Conservation (phyloP, 139 green algal species). For the Picochlorum sp. region DNA sequence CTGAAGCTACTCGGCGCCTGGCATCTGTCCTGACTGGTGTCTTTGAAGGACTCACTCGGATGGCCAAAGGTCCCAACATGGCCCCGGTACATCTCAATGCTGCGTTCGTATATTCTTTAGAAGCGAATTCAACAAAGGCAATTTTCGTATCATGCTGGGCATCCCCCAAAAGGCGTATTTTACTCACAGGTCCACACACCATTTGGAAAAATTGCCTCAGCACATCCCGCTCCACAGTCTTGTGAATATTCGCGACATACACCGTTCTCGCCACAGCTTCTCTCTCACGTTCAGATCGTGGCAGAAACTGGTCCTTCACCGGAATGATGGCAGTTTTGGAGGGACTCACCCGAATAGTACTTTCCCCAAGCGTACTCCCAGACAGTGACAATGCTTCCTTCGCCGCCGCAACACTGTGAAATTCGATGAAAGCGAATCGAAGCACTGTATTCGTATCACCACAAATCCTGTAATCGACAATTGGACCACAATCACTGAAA, state of each 20-base stretch:
- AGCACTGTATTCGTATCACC: constrained; percentile 85
- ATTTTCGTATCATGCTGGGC: constrained; percentile 82
- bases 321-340: constrained; percentile 91
- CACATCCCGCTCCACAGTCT: constrained; percentile 58
- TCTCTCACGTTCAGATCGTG: constrained; percentile 45
- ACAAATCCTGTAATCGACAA: constrained; percentile 90
- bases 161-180: constrained; percentile 83
- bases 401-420: constrained; percentile 49
- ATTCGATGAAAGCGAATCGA: constrained; percentile 95
- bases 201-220: constrained; percentile 81
- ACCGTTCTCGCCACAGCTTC: constrained; percentile 73
- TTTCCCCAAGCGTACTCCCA: constrained; percentile 57
- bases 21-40: constrained; percentile 58
- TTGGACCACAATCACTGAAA: constrained; percentile 59
- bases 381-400: constrained; percentile 49
- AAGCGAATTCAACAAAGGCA: constrained; percentile 90
- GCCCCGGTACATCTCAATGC: constrained; percentile 87
- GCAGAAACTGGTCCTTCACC: constrained; percentile 75
- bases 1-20: not conserved
- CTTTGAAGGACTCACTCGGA: constrained; percentile 80
- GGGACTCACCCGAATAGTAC: constrained; percentile 71
- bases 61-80: constrained; percentile 67
- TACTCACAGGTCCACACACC: constrained; percentile 74
- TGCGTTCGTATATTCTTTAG: constrained; percentile 62
- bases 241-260: constrained; percentile 94